These are phyloP conservation scores for Sporopachydermia lactativora DNA, from an alignment of 805 yeast species.

Conservation along the genomic window DNA sequence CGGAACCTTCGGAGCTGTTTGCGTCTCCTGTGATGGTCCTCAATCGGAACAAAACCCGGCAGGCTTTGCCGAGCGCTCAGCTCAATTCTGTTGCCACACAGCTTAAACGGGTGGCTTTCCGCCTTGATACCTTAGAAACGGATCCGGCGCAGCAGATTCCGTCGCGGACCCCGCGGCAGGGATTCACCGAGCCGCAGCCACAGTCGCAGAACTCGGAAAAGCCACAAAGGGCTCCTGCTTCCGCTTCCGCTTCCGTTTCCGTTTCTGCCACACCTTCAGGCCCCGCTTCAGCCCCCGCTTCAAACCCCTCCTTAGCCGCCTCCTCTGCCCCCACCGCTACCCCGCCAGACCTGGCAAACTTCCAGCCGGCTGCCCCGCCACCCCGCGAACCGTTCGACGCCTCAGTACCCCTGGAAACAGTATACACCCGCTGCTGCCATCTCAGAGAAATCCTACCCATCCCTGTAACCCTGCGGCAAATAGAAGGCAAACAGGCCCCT, in stretches of 20 bases:
- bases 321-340: conserved; percentile 8
- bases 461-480: conserved; percentile 74
- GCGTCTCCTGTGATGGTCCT: background rate
- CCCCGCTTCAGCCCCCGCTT: conserved; percentile 3
- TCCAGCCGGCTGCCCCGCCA: conserved; percentile 12
- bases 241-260: no score
- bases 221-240: no score
- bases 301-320: conserved; percentile 3
- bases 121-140: conserved; percentile 50
- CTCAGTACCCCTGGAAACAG: conserved; percentile 38
- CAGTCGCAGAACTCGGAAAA: no score
- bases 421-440: conserved; percentile 90
- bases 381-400: conserved; percentile 9
- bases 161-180: conserved; percentile 65
- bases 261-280: no score
- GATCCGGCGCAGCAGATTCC: conserved; percentile 97
- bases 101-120: conserved; percentile 61
- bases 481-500: conserved; percentile 66
- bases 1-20: no score
- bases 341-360: conserved; percentile 8
- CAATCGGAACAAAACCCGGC: background rate
- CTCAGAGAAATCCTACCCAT: conserved; percentile 84
- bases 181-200: conserved; percentile 54
- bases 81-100: conserved; percentile 11
- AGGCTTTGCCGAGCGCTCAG: background rate